phyloP scores from a whole-genome alignment of 2,329 filamentous ascomycete species.

The Clonostachys byssicola region DNA sequence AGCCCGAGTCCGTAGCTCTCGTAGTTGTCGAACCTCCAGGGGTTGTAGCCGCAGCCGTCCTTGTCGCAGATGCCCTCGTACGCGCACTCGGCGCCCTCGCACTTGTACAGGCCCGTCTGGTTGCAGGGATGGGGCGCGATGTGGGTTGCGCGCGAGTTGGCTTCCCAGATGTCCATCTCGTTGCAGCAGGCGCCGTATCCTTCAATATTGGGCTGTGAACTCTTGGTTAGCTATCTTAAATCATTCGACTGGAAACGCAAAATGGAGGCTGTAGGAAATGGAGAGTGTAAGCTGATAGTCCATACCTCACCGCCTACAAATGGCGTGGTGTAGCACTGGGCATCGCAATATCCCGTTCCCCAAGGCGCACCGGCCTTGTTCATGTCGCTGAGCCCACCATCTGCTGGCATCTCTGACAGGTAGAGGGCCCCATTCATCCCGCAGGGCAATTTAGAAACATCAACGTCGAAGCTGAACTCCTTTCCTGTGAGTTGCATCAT shows the following conservation, averaged over 20 bases:
- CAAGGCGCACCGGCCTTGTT: constrained; percentile 56
- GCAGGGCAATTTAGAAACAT: constrained; percentile 60
- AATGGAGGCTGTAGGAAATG: background rate
- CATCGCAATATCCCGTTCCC: constrained; percentile 62
- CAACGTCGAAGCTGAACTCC: constrained; percentile 64
- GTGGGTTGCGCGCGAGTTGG: constrained; percentile 38
- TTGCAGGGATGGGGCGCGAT: constrained; percentile 46
- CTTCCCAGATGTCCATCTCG: constrained; percentile 53
- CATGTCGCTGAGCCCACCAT: constrained; percentile 51
- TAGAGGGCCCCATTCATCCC: constrained; percentile 66
- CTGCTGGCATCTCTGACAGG: constrained; percentile 48
- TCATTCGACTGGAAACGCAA: too few relatives aligned
- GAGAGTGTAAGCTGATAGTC: background rate
- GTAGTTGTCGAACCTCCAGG: constrained; percentile 22
- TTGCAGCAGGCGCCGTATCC: constrained; percentile 44
- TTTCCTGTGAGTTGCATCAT: constrained; percentile 54
- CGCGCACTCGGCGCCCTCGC: constrained; percentile 33
- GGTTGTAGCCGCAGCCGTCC: constrained; percentile 37
- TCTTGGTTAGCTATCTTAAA: background rate
- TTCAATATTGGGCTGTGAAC: constrained; percentile 31
- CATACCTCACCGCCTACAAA: constrained; percentile 46
- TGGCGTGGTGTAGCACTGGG: constrained; percentile 46
- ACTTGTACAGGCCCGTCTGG: constrained; percentile 34
- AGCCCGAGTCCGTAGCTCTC: constrained; percentile 24
- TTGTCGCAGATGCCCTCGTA: constrained; percentile 35